phyloP scores from a whole-genome alignment of 371 early-diverging fungal genomes.

The Lichtheimia ramosa region DNA sequence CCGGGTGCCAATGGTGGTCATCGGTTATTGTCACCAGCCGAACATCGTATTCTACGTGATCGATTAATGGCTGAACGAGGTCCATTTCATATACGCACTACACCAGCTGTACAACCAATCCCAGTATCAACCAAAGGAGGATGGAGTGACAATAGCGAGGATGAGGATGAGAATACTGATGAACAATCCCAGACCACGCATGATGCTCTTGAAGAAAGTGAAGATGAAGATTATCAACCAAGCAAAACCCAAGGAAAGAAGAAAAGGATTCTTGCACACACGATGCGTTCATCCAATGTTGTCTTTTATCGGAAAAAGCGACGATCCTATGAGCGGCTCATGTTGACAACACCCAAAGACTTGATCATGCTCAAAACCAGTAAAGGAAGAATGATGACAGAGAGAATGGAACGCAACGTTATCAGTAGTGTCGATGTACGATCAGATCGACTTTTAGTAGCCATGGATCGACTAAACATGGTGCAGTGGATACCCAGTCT shows the following conservation, averaged over 20 bases:
- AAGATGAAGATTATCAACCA: background rate
- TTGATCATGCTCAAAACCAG: conserved; percentile 22
- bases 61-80: conserved; percentile 5
- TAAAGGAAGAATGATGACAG: conserved; percentile 22
- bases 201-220: background rate
- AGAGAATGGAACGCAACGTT: conserved; percentile 25
- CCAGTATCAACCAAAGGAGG: conserved; percentile 6
- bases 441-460: conserved; percentile 24
- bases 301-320: background rate
- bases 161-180: background rate
- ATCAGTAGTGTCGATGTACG: conserved; percentile 41
- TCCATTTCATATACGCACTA: background rate
- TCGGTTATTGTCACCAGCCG: conserved; percentile 3
- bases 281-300: background rate
- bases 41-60: conserved; percentile 5
- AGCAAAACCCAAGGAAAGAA: too few relatives aligned
- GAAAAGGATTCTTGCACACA: background rate
- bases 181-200: background rate
- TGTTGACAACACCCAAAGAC: conserved; percentile 38
- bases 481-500: conserved; percentile 49
- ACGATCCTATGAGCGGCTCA: conserved; percentile 20
- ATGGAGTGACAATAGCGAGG: conserved; percentile 7
- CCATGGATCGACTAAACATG: conserved; percentile 41
- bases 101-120: background rate
- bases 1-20: conserved; percentile 3